phyloP scores from a whole-genome alignment of 2,329 filamentous ascomycete genomes.

The Aspergillus melleus region DNA sequence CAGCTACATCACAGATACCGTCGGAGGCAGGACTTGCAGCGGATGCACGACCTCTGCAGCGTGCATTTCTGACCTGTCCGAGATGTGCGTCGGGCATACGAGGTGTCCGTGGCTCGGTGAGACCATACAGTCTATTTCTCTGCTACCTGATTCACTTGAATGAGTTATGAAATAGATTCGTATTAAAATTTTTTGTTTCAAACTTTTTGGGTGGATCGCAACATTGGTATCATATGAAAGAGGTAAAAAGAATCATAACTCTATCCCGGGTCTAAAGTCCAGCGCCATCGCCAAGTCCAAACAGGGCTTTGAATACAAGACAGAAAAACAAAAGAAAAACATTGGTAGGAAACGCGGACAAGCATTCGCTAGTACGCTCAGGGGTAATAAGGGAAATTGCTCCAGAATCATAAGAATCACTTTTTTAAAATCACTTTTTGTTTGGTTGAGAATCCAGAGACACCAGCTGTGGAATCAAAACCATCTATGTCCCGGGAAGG shows the following conservation, averaged over 20 bases:
- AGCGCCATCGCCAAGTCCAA: neutral
- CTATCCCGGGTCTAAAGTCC: neutral
- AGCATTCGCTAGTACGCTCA: neutral
- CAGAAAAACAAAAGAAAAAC: neutral
- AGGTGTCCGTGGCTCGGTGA: neutral
- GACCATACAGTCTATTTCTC: too few relatives aligned
- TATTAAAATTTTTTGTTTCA: too few relatives aligned
- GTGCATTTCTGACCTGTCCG: neutral
- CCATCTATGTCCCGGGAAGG: neutral
- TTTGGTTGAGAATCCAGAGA: conserved; percentile 4
- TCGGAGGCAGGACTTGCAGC: neutral
- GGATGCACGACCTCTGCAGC: neutral
- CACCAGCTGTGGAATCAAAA: conserved; percentile 16
- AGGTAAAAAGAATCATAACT: neutral
- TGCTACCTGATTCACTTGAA: neutral
- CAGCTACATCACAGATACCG: neutral
- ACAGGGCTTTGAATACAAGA: neutral
- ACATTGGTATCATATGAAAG: neutral
- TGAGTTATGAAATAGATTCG: too few relatives aligned
- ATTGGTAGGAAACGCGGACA: neutral
- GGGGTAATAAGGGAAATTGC: neutral
- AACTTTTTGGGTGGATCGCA: too few relatives aligned
- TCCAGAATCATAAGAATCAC: conserved; percentile 1
- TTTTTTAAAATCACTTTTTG: neutral
- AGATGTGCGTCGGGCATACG: neutral